These are phyloP conservation scores for Pistacia atlantica DNA, from an alignment of 345 rosid genomes.

Conservation along the genomic window DNA sequence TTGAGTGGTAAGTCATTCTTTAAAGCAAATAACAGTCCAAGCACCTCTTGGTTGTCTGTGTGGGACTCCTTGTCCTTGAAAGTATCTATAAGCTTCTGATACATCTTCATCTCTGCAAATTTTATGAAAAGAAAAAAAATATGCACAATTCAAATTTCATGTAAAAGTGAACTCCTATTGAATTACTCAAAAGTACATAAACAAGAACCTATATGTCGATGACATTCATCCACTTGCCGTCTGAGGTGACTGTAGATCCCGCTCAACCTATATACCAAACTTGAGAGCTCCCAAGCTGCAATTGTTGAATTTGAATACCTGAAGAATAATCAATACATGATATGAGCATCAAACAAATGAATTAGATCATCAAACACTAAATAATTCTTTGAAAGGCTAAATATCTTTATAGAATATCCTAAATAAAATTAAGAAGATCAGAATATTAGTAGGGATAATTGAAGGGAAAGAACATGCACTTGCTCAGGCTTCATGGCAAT, in stretches of 20 bases:
- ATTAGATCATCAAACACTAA: not conserved
- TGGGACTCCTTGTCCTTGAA: conserved; percentile 39
- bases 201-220: conserved; percentile 55
- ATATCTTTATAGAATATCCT: not conserved
- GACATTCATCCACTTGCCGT: conserved; percentile 56
- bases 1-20: conserved; percentile 65
- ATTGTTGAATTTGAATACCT: conserved; percentile 41
- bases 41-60: conserved; percentile 68
- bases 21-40: conserved; percentile 48
- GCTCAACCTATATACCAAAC: conserved; percentile 53
- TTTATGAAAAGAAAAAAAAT: not conserved
- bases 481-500: conserved; percentile 48
- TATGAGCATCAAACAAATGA: not conserved
- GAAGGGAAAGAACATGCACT: conserved; percentile 62
- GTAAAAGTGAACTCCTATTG: conserved; percentile 2
- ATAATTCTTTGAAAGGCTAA: not conserved
- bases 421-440: conserved; percentile 9
- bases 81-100: conserved; percentile 52
- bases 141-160: not conserved
- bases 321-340: conserved; percentile 16
- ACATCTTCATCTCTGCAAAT: conserved; percentile 53
- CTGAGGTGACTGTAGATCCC: conserved; percentile 42
- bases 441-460: conserved; percentile 11
- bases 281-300: conserved; percentile 70
- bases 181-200: conserved; percentile 11